Evolutionary conservation across 2,329 filamentous ascomycete genomes (phyloP).

Genomic region (Metarhizium album): DNA sequence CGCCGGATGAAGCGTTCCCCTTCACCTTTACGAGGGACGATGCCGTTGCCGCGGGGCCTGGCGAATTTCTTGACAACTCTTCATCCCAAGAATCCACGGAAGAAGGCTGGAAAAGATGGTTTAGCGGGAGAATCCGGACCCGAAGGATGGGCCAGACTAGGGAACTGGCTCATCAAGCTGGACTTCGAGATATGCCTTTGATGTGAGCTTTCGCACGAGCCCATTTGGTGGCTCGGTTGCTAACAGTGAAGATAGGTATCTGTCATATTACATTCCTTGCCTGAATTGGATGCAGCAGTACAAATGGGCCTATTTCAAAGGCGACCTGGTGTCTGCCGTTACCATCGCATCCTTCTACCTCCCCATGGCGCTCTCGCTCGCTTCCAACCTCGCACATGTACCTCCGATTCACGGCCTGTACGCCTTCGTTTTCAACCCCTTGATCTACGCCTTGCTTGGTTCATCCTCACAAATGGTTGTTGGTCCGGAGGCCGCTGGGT

Average conservation of each 20-base stretch:
- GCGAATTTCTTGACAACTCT: slow-evolving; percentile 27
- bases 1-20: slow-evolving; percentile 27
- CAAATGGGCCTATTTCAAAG: slow-evolving; percentile 66
- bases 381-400: slow-evolving; percentile 83
- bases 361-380: slow-evolving; percentile 89
- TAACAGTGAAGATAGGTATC: slow-evolving; percentile 48
- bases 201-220: slow-evolving; percentile 47
- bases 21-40: slow-evolving; percentile 20
- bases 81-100: slow-evolving; percentile 27
- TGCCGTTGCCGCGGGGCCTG: slow-evolving; percentile 20
- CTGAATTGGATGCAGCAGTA: slow-evolving; percentile 89
- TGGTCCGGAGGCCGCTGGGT: slow-evolving; percentile 88
- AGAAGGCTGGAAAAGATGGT: slow-evolving; percentile 37
- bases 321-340: slow-evolving; percentile 77
- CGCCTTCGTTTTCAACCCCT: slow-evolving; percentile 82
- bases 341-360: slow-evolving; percentile 99
- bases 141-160: slow-evolving; percentile 65
- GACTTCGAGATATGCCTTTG: slow-evolving; percentile 58
- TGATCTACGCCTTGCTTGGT: slow-evolving; percentile 84
- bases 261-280: slow-evolving; percentile 87
- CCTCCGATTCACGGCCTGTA: slow-evolving; percentile 92
- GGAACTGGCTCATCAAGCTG: slow-evolving; percentile 60
- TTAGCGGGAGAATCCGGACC: slow-evolving; percentile 41
- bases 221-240: not conserved
- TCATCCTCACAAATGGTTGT: slow-evolving; percentile 91